Base-by-base conservation (phyloP, 2,329 filamentous ascomycete genomes). In the Nemania sp. region DNA sequence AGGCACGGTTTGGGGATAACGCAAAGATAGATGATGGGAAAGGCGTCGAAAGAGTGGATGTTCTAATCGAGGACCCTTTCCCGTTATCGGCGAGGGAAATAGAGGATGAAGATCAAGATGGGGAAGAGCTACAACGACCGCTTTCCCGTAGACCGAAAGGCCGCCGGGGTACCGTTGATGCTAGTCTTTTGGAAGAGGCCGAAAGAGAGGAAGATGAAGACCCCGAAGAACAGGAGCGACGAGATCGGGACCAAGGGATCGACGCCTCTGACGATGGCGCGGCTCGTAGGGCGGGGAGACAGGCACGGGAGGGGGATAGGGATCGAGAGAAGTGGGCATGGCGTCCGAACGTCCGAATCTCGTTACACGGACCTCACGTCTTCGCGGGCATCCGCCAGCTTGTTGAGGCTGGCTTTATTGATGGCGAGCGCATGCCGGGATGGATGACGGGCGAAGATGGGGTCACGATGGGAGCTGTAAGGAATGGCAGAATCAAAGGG, bases 381-480 rank as follows among this genome's bases (percentile, higher is more conserved):
- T 95, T 97, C 80, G 90, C 90, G 0, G 94, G 94, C 0, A 85
- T 97, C 26, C 86, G 93, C 55, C 89, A 91, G 75, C 84, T 97
- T 35, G 91, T 95, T 0, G 93, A 97, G 78, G 82, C 88, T 18
- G 93, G 93, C 0, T 85, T 92, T 58, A 83, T 97, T 27, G 89
- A 97, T 76, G 91, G 93, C 1, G 86, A 90, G 74, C 87, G 84
- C 62, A 94, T 97, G 91, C 93, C 94, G 0, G 92, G 92, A 0
- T 97, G 93, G 93, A 91, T 97, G 90, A 96, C 93, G 0, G 94
- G 93, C 1, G 93, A 97, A 75, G 92, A 93, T 52, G 92, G 90
- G 0, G 89, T 96, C 5, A 96, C 92, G 61, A 85, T 90, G 43
- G 92, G 92, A 0, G 86, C 88, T 29, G 88, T 97, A 3, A 86